A percentile compares a stretch with the other conserved stretches of the same genome.
phyloP scores from a whole-genome alignment of 2,329 filamentous ascomycete species.

The Capronia americana region DNA sequence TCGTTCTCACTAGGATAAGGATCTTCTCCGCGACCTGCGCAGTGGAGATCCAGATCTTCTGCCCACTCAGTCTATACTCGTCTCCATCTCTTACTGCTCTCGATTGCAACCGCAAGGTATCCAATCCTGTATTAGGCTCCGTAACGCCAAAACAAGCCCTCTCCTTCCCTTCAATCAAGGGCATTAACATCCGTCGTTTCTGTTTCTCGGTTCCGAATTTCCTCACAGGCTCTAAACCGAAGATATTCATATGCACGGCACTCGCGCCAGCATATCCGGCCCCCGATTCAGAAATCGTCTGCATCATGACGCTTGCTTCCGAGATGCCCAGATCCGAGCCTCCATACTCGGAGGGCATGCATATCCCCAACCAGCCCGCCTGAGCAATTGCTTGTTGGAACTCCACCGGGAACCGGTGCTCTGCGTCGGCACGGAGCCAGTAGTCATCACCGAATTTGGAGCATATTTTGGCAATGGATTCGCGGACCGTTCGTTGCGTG shows the following conservation, averaged over 20 bases:
- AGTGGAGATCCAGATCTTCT: conserved; percentile 56
- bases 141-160: conserved; percentile 53
- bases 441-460: conserved; percentile 51
- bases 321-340: conserved; percentile 52
- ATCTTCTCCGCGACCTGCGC: conserved; percentile 55
- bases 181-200: conserved; percentile 48
- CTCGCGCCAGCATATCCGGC: conserved; percentile 53
- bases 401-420: conserved; percentile 49
- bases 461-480: conserved; percentile 54
- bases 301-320: conserved; percentile 57
- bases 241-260: conserved; percentile 58
- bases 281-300: conserved; percentile 55
- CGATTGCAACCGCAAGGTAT: conserved; percentile 51
- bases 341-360: conserved; percentile 52
- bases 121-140: conserved; percentile 53
- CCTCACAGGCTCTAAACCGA: conserved; percentile 53
- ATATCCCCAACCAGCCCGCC: conserved; percentile 55
- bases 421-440: conserved; percentile 50
- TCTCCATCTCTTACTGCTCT: conserved; percentile 43
- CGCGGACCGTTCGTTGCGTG: conserved; percentile 51
- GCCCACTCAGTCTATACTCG: conserved; percentile 48
- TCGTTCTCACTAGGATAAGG: conserved; percentile 52
- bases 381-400: conserved; percentile 50
- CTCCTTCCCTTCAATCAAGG: conserved; percentile 51
- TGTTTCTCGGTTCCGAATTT: conserved; percentile 55